Percentiles rank a stretch among this genome's conserved stretches.
Evolutionary conservation across 1,139 yeast species (phyloP).

Genomic region (Suhomyces terraborum): DNA sequence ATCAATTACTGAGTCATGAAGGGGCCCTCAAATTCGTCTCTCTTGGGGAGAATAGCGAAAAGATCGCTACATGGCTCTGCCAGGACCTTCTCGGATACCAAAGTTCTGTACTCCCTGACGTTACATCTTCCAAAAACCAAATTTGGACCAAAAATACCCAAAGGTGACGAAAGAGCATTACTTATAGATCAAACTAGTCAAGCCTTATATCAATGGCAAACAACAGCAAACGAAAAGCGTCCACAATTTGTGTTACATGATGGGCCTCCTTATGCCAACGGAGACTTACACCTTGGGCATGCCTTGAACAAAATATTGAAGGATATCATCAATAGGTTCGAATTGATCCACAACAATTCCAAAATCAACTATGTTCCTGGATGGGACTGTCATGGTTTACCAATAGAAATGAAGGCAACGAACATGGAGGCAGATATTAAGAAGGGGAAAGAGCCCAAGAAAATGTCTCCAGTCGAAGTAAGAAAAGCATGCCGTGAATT

Average conservation of each 20-base stretch:
- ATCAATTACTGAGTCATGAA: background rate
- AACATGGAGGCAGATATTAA: conserved; percentile 42
- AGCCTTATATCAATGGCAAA: conserved; percentile 41
- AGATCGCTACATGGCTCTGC: background rate
- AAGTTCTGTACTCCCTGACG: conserved; percentile 32
- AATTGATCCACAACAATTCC: conserved; percentile 59
- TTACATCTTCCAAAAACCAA: conserved; percentile 43
- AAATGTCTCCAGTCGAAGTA: conserved; percentile 45
- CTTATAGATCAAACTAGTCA: conserved; percentile 32
- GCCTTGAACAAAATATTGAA: conserved; percentile 86
- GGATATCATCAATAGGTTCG: conserved; percentile 78
- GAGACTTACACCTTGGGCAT: conserved; percentile 91
- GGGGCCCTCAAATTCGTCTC: background rate
- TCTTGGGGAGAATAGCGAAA: background rate
- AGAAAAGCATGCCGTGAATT: conserved; percentile 66
- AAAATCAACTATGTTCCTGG: conserved; percentile 80
- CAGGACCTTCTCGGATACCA: background rate
- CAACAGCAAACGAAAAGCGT: conserved; percentile 15
- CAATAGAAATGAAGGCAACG: conserved; percentile 83
- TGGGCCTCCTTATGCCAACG: conserved; percentile 99
- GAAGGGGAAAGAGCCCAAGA: conserved; percentile 22
- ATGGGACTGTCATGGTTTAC: conserved; percentile 99
- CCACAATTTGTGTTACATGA: conserved; percentile 74
- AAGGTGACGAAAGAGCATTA: conserved; percentile 27
- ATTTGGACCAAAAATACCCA: conserved; percentile 47